phyloP scores from a whole-genome alignment of 192 early-diverging fungal species.

The Linnemannia exigua region DNA sequence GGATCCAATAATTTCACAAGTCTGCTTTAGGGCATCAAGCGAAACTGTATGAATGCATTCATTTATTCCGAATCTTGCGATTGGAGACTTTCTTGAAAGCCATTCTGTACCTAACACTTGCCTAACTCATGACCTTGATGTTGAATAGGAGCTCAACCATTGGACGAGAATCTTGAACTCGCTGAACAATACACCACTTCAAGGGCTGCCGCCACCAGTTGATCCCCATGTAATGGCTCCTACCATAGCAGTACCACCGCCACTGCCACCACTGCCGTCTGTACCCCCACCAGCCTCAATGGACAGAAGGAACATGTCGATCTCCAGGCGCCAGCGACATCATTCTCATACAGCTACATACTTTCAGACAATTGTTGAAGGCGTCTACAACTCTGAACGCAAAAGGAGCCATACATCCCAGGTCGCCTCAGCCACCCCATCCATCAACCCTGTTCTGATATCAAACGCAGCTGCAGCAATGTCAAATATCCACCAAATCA shows the following conservation, averaged over 20 bases:
- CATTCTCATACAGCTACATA: constrained; percentile 14
- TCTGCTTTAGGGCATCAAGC: constrained; percentile 43
- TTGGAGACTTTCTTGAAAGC: neutral
- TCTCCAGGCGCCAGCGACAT: constrained; percentile 13
- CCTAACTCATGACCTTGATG: neutral
- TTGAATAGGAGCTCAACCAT: constrained; percentile 36
- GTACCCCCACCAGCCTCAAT: constrained; percentile 16
- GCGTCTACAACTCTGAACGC: neutral
- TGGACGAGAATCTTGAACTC: constrained; percentile 47
- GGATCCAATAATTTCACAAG: constrained; percentile 16
- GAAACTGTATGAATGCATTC: constrained; percentile 34
- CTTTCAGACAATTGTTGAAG: neutral
- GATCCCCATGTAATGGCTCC: neutral
- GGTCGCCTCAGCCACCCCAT: neutral
- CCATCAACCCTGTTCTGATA: constrained; percentile 37
- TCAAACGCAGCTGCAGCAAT: constrained; percentile 34
- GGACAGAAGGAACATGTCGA: neutral
- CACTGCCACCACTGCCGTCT: constrained; percentile 33
- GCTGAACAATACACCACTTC: constrained; percentile 16
- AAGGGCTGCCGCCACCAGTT: constrained; percentile 10
- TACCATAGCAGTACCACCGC: constrained; percentile 15
- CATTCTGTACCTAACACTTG: neutral
- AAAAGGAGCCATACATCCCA: neutral
- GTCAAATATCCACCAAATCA: constrained; percentile 20
- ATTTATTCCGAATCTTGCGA: neutral